These are phyloP conservation scores for Carex littledalei DNA, from an alignment of 176 grass and related monocot species.

Conservation along the genomic window DNA sequence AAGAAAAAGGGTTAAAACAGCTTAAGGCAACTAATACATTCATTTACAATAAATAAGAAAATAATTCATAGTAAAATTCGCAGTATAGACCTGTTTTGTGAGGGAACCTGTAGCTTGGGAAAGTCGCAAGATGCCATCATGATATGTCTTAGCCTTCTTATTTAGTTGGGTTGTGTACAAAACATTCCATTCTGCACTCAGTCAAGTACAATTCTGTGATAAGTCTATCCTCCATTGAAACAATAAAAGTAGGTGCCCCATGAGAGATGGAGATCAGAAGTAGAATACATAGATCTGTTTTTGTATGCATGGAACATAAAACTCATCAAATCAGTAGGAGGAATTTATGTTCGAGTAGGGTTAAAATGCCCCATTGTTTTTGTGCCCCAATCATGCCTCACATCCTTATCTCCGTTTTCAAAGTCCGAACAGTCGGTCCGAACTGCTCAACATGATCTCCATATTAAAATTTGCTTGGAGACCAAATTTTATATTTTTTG, in stretches of 20 bases:
- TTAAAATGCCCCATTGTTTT: too few species aligned
- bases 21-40: constrained; percentile 1
- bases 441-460: too few species aligned
- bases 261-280: neutral
- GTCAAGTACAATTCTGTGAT: neutral
- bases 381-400: too few species aligned
- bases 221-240: neutral
- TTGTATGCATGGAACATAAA: neutral
- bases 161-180: constrained; percentile 68
- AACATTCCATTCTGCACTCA: constrained; percentile 58
- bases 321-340: neutral
- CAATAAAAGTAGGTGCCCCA: neutral
- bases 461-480: too few species aligned
- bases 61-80: constrained; percentile 13
- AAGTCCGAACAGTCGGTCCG: too few species aligned
- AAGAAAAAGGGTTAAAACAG: neutral
- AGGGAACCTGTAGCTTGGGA: constrained; percentile 24
- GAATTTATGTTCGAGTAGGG: neutral
- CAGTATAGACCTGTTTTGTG: constrained; percentile 13
- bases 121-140: constrained; percentile 57
- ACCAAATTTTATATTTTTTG: too few species aligned
- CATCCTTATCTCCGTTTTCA: too few species aligned
- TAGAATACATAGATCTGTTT: neutral
- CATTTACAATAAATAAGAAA: neutral
- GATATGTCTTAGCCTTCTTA: constrained; percentile 73